Conservation (phyloP, 1,284 basidiomycete species). For the Leccinum pachyderme region DNA sequence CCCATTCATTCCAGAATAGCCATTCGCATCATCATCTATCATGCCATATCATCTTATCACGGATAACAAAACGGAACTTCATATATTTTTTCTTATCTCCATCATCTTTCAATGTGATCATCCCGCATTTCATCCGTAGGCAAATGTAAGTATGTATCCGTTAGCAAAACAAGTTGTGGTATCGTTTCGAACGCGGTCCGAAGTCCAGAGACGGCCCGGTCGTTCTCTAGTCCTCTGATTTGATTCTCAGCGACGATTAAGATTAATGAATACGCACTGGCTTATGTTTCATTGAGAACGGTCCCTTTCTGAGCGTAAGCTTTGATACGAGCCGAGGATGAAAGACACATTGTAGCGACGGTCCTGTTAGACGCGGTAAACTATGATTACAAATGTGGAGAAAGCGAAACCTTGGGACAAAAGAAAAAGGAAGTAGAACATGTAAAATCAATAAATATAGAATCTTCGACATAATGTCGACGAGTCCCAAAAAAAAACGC, state of each 20-base stretch:
- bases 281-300: no score
- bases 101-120: background rate
- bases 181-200: background rate
- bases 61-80: background rate
- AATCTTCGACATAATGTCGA: background rate
- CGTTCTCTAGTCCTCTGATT: background rate
- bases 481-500: background rate
- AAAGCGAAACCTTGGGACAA: background rate
- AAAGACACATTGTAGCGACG: background rate
- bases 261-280: background rate
- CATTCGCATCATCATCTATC: background rate
- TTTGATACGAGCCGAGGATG: background rate
- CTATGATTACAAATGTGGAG: constrained; percentile 5
- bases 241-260: background rate
- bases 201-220: background rate
- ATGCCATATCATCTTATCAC: background rate
- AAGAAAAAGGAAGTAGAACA: constrained; percentile 5
- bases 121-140: constrained; percentile 2
- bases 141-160: background rate
- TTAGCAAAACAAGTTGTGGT: background rate
- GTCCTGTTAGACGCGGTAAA: background rate
- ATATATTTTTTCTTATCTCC: background rate
- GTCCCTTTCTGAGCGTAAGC: background rate
- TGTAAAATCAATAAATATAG: constrained; percentile 24
- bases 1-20: background rate